These are phyloP conservation scores for Neopestalotiopsis sp. DNA, from an alignment of 2,329 filamentous ascomycete species.

Conservation along the genomic window DNA sequence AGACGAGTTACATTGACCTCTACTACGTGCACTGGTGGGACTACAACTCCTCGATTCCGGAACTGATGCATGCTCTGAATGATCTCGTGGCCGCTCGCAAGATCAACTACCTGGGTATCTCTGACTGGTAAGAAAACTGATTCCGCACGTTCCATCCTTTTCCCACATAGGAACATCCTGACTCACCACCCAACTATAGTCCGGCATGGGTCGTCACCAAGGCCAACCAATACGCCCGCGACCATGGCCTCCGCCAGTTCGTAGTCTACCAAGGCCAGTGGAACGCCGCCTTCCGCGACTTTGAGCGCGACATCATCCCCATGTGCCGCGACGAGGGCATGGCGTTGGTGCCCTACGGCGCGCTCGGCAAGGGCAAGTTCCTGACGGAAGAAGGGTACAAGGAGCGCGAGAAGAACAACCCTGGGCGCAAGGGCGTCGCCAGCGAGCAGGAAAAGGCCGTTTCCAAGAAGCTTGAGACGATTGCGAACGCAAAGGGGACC, in stretches of 20 bases:
- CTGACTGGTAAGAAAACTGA: not conserved
- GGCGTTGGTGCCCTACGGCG: conserved; percentile 50
- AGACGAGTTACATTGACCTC: conserved; percentile 59
- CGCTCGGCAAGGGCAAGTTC: conserved; percentile 42
- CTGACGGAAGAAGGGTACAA: conserved; percentile 14
- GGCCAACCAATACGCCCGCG: conserved; percentile 51
- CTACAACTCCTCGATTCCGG: conserved; percentile 24
- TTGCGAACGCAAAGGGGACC: conserved; percentile 15
- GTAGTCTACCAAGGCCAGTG: conserved; percentile 66
- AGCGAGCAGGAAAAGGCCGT: conserved; percentile 13
- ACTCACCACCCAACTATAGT: not conserved
- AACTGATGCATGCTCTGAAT: conserved; percentile 28
- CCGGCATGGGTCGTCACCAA: conserved; percentile 50
- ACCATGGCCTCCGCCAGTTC: conserved; percentile 61
- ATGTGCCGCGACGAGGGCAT: conserved; percentile 62
- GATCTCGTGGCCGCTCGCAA: conserved; percentile 22
- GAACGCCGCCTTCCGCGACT: conserved; percentile 59
- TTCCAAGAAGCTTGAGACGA: conserved; percentile 16
- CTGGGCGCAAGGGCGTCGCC: conserved; percentile 15
- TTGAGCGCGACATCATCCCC: conserved; percentile 62
- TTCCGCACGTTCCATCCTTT: not conserved
- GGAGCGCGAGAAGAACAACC: conserved; percentile 16
- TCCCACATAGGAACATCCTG: not conserved
- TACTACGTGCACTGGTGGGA: conserved; percentile 25
- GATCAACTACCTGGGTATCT: conserved; percentile 26